Conservation (phyloP, 495 filamentous ascomycete species). For the Hypoxylon subgilvum region DNA sequence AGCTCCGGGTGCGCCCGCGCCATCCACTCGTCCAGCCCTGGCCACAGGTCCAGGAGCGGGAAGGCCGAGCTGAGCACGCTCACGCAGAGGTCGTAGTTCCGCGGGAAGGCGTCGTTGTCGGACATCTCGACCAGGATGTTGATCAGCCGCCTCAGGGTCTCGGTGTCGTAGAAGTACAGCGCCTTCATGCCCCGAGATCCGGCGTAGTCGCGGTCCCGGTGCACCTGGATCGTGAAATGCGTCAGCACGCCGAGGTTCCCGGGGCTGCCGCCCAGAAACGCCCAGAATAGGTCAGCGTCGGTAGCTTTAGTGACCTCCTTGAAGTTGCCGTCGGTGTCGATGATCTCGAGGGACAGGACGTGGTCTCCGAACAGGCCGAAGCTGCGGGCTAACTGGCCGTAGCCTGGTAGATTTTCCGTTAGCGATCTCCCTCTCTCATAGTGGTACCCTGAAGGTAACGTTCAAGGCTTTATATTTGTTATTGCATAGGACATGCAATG, state of each 20-base stretch:
- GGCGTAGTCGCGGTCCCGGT: conserved; percentile 46
- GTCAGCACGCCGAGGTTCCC: conserved; percentile 53
- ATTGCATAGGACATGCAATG: no score
- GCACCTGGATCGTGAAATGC: conserved; percentile 48
- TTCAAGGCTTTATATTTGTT: no score
- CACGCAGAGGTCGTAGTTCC: conserved; percentile 52
- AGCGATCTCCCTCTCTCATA: background rate
- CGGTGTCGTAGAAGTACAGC: conserved; percentile 41
- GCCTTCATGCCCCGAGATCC: conserved; percentile 46
- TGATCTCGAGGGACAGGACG: conserved; percentile 45
- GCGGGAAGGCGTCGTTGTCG: conserved; percentile 47
- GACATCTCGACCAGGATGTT: conserved; percentile 49
- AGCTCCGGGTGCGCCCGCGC: conserved; percentile 42
- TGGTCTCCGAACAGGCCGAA: conserved; percentile 54
- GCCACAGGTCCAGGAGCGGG: conserved; percentile 39
- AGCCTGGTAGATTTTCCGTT: conserved; percentile 33
- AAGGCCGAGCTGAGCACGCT: conserved; percentile 49
- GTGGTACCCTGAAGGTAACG: no score
- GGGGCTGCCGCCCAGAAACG: conserved; percentile 51
- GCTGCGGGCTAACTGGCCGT: conserved; percentile 48
- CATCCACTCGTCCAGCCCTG: conserved; percentile 42
- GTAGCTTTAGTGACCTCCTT: conserved; percentile 46
- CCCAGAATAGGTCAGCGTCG: conserved; percentile 50
- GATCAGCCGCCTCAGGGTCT: conserved; percentile 42
- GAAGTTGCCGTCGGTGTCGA: conserved; percentile 46